These are phyloP conservation scores for Evernia prunastri DNA, from an alignment of 495 filamentous ascomycete genomes.

Conservation along the genomic window DNA sequence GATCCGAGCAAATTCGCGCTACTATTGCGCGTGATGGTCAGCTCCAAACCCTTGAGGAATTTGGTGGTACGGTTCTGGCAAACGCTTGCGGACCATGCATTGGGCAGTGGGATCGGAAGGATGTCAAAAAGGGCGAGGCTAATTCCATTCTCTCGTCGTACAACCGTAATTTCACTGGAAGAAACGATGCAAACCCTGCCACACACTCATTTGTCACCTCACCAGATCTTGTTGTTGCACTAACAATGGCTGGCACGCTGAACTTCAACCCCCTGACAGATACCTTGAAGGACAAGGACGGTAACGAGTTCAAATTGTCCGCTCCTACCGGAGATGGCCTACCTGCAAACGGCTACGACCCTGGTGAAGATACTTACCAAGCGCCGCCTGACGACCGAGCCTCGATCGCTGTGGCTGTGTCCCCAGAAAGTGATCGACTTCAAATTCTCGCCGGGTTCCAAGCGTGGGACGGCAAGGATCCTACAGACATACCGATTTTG, in stretches of 20 bases:
- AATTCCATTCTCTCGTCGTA: constrained; percentile 96
- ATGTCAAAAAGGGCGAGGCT: constrained; percentile 93
- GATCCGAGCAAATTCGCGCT: constrained; percentile 95
- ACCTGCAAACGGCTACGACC: constrained; percentile 78
- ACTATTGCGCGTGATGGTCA: constrained; percentile 94
- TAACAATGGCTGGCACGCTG: constrained; percentile 83
- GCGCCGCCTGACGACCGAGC: constrained; percentile 78
- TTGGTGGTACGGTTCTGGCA: constrained; percentile 90
- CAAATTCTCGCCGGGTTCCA: constrained; percentile 84
- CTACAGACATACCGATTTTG: constrained; percentile 77
- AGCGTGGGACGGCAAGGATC: constrained; percentile 93
- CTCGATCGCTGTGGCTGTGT: constrained; percentile 70
- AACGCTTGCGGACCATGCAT: constrained; percentile 88
- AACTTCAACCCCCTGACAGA: constrained; percentile 98
- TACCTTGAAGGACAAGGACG: constrained; percentile 88
- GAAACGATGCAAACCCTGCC: constrained; percentile 98
- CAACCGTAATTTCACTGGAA: constrained; percentile 99
- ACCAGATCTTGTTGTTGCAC: constrained; percentile 82
- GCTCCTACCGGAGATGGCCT: constrained; percentile 77
- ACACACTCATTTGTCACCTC: constrained; percentile 98
- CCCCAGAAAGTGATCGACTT: constrained; percentile 85
- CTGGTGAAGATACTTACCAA: constrained; percentile 94
- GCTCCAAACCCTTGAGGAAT: constrained; percentile 93
- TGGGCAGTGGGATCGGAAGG: constrained; percentile 87
- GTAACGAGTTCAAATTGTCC: constrained; percentile 88